Percentiles rank a stretch among this genome's conserved stretches.
Conservation (phyloP, 139 green algal genomes). For the Astrephomene gubernaculifera region DNA sequence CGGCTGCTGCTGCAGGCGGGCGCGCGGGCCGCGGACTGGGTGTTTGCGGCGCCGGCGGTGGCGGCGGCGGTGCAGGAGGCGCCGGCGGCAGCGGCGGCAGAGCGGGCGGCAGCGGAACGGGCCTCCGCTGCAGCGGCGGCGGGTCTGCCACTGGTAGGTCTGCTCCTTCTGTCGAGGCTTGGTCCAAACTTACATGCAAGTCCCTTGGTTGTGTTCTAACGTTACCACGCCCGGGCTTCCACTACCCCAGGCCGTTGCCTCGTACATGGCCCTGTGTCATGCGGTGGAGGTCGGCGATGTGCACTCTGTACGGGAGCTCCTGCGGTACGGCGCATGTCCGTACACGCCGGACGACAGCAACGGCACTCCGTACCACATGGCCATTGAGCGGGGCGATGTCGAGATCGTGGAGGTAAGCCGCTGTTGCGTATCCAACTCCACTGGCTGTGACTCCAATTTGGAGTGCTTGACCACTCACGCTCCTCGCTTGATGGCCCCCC, state of each 20-base stretch:
- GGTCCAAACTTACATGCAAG: neutral
- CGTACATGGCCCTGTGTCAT: constrained; percentile 24
- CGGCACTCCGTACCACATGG: constrained; percentile 38
- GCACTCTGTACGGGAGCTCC: constrained; percentile 12
- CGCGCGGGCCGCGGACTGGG: constrained; percentile 33
- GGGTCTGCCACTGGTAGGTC: constrained; percentile 20
- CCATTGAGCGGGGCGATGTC: constrained; percentile 33
- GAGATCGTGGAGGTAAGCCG: constrained; percentile 16
- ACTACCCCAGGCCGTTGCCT: constrained; percentile 36
- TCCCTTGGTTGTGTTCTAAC: neutral
- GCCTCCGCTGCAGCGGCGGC: constrained; percentile 1
- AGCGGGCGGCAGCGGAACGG: constrained; percentile 17
- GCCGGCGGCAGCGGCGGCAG: neutral
- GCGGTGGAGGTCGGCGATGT: constrained; percentile 38
- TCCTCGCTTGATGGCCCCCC: no score
- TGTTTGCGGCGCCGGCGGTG: constrained; percentile 3
- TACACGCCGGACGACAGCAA: constrained; percentile 43
- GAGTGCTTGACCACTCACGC: no score
- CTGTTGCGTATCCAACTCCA: no score
- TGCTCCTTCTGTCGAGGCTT: no score
- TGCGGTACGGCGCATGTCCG: constrained; percentile 29
- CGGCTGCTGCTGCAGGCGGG: constrained; percentile 32
- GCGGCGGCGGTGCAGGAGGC: neutral
- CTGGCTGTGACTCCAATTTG: no score
- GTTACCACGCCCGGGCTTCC: neutral